Evolutionary conservation across 306 rosid genomes (phyloP).

Genomic region (Cucumis cinereus): DNA sequence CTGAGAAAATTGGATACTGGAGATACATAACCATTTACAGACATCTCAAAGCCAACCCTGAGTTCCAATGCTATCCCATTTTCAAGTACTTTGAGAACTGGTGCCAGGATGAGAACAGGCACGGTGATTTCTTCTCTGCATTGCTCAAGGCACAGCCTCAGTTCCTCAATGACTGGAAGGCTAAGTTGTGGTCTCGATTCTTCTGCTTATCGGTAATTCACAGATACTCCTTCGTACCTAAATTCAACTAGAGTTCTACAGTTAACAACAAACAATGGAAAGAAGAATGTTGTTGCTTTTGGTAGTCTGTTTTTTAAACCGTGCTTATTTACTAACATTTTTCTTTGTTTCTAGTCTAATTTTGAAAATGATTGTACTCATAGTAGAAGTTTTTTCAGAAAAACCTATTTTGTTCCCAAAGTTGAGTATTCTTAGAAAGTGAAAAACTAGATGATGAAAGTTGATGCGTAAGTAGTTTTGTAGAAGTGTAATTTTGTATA

Average conservation of each 20-base stretch:
- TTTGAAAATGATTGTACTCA: neutral
- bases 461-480: neutral
- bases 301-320: neutral
- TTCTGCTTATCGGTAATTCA: slow-evolving; percentile 83
- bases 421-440: too few relatives aligned
- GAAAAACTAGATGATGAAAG: neutral
- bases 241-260: neutral
- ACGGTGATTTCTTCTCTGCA: slow-evolving; percentile 97
- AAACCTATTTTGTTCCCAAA: neutral
- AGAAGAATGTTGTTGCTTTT: neutral
- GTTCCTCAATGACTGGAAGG: slow-evolving; percentile 98
- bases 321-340: neutral
- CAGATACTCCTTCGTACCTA: neutral
- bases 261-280: neutral
- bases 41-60: slow-evolving; percentile 81
- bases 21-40: slow-evolving; percentile 94
- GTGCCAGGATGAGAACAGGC: slow-evolving; percentile 99
- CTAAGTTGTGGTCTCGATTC: slow-evolving; percentile 90
- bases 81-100: slow-evolving; percentile 98
- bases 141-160: slow-evolving; percentile 99
- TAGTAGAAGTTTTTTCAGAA: neutral
- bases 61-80: slow-evolving; percentile 93
- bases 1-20: slow-evolving; percentile 99
- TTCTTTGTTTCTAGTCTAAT: neutral
- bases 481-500: neutral